Evolutionary conservation across 2,329 filamentous ascomycete species (phyloP), one percentile per base, ranked within the genome.

Genomic region (Myriosclerotinia scirpicola): DNA sequence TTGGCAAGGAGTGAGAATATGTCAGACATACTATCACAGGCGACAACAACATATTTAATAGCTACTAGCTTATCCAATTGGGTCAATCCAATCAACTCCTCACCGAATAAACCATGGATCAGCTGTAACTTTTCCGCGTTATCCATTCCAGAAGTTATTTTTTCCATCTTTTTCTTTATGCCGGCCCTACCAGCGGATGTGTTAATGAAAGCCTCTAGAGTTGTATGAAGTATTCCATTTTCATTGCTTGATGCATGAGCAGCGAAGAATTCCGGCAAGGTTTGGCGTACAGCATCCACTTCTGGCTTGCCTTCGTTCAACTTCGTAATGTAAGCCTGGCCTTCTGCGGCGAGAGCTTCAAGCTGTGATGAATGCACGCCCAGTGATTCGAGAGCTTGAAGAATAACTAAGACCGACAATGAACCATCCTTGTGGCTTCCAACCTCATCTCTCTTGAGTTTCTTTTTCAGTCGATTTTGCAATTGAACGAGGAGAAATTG

Each of bases 51-150:
- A 54, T 73, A 60, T 65, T 70, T 72, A 0, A 66, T 30, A 20
- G 72, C 70, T 20, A 76, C 60, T 3, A 76, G 44, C 46, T 71
- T 73, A 48, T 76, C 75, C 8, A 75, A 59, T 46, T 66, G 63
- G 12, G 36, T 50, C 22, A 70, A 46, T 1, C 64, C 66, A 17
- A 11, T 36, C 5, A 65, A 36, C 1, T 67, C 65, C 38, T 62
- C 65, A 42, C 66, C 67, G 22, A 77, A 53, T 5, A 75, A 36
- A 2, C 67, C 67, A 20, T 67, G 53, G 7, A 76, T 66, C 3
- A 76, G 48, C 8, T 69, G 58, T 14, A 75, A 60, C 52, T 73
- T 76, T 44, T 69, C 65, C 20, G 67, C 22, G 36, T 74, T 71
- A 14, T 65, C 58, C 59, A 70, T 70, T 9, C 22, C 58, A 9